Evolutionary conservation across 768 basidiomycete genomes (phyloP).

Genomic region (Mycena pura): DNA sequence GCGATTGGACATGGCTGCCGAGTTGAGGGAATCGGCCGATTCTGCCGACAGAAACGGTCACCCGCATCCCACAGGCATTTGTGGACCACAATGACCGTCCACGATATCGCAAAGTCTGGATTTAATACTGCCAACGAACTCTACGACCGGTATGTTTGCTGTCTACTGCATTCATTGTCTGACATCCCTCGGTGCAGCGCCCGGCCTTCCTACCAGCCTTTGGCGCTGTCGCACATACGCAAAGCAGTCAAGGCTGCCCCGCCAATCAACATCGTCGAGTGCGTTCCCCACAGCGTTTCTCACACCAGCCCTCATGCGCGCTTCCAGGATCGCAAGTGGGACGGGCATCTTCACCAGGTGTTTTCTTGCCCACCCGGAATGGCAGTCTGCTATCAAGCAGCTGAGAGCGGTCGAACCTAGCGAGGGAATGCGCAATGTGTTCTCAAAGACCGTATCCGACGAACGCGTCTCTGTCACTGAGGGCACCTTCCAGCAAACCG

Average conservation of each 20-base stretch:
- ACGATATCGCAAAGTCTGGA: conserved; percentile 71
- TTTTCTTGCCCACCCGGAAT: conserved; percentile 67
- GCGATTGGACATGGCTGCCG: background rate
- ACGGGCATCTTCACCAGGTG: conserved; percentile 92
- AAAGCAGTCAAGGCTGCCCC: conserved; percentile 43
- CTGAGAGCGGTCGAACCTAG: conserved; percentile 85
- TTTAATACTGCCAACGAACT: conserved; percentile 83
- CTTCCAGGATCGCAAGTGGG: conserved; percentile 75
- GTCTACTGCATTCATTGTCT: background rate
- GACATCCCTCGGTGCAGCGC: conserved; percentile 49
- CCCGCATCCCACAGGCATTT: no score
- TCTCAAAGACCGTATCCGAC: conserved; percentile 62
- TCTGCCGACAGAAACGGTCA: no score
- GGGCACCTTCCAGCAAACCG: conserved; percentile 74
- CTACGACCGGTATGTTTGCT: conserved; percentile 66
- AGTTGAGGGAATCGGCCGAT: no score
- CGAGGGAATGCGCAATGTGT: conserved; percentile 82
- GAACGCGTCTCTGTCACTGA: conserved; percentile 59
- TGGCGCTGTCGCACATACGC: conserved; percentile 67
- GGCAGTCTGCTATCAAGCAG: conserved; percentile 54
- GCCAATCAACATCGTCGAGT: conserved; percentile 76
- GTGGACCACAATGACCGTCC: conserved; percentile 45
- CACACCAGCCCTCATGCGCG: conserved; percentile 1
- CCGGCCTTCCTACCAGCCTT: conserved; percentile 82
- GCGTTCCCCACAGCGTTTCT: conserved; percentile 28